phyloP scores from a whole-genome alignment of 2,329 filamentous ascomycete genomes.

The Leptodontidium sp. region DNA sequence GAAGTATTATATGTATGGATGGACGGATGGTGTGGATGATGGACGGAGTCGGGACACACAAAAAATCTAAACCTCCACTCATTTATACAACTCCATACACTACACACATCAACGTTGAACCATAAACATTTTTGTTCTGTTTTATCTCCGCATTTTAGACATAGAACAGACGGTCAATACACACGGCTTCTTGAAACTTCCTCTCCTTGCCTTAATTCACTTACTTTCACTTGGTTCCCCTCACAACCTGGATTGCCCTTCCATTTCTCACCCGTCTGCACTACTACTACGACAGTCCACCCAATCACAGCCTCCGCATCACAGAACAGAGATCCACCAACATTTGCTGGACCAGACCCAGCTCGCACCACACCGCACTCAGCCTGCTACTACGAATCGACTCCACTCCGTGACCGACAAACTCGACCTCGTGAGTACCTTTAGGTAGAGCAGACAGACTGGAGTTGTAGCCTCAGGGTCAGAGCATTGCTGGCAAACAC shows the following conservation, averaged over 20 bases:
- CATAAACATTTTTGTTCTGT: neutral
- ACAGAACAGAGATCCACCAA: neutral
- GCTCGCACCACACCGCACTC: neutral
- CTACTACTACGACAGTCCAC: neutral
- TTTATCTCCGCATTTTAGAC: neutral
- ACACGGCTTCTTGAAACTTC: neutral
- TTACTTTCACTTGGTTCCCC: neutral
- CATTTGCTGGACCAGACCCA: constrained; percentile 11
- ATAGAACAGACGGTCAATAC: neutral
- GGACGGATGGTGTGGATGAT: neutral
- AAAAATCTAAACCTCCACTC: neutral
- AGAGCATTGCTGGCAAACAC: constrained; percentile 18
- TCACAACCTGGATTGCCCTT: neutral
- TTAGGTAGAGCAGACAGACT: neutral
- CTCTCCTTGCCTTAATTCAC: neutral
- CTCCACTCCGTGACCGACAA: constrained; percentile 21
- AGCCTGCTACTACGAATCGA: constrained; percentile 11
- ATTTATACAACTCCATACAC: neutral
- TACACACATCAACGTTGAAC: neutral
- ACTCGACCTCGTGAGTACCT: constrained; percentile 14
- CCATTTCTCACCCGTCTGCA: neutral
- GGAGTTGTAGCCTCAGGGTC: constrained; percentile 28
- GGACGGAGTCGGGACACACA: neutral
- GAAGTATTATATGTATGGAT: neutral
- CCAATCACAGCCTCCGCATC: neutral